These are phyloP conservation scores for Pezicula neosporulosa DNA, from an alignment of 2,329 filamentous ascomycete species.

Conservation along the genomic window DNA sequence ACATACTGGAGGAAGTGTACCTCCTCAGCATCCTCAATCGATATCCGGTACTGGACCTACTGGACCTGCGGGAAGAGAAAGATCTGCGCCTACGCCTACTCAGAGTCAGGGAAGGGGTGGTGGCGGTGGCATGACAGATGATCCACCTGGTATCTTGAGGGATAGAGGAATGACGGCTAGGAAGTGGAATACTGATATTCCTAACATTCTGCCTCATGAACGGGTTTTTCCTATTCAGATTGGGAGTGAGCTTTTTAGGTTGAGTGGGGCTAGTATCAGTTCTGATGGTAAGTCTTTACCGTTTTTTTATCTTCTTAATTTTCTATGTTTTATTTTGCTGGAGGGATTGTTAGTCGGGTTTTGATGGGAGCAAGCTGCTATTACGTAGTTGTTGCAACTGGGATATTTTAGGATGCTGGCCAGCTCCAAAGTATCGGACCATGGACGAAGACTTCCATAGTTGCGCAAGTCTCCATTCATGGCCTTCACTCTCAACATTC, in stretches of 20 bases:
- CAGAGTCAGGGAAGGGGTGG: no score
- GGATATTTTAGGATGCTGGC: no score
- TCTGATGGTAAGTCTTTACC: slow-evolving; percentile 59
- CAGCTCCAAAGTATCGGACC: no score
- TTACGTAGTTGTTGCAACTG: no score
- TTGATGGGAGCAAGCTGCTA: not conserved
- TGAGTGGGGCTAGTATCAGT: slow-evolving; percentile 67
- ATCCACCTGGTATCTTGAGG: slow-evolving; percentile 17
- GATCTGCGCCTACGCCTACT: no score
- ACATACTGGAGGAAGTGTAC: no score
- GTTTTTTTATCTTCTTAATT: not conserved
- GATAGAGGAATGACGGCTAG: slow-evolving; percentile 6
- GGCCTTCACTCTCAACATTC: no score
- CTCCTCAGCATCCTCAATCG: no score
- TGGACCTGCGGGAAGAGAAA: no score
- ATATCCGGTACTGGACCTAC: no score
- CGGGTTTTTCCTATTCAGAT: slow-evolving; percentile 66
- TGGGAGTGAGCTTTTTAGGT: slow-evolving; percentile 63
- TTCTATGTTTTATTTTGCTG: not conserved
- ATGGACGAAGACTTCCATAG: no score
- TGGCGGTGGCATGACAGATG: not conserved
- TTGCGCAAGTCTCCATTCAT: no score
- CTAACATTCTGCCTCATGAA: slow-evolving; percentile 32
- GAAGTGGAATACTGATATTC: slow-evolving; percentile 28
- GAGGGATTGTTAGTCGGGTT: not conserved